These are phyloP conservation scores for Globisporangium cederbergense DNA, from an alignment of 352 stramenopile genomes.

Conservation along the genomic window DNA sequence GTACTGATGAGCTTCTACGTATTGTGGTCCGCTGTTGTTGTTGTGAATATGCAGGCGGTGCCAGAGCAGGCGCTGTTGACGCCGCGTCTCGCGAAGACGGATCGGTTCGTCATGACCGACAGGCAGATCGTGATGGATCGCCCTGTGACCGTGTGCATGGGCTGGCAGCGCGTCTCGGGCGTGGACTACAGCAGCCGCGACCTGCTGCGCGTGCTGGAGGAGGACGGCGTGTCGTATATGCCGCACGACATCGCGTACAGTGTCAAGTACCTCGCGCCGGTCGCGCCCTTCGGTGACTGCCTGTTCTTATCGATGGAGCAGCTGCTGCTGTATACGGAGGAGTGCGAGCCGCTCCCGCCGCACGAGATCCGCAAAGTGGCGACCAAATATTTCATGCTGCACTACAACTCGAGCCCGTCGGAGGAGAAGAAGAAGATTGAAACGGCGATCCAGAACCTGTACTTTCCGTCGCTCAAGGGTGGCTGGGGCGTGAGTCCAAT, in stretches of 20 bases:
- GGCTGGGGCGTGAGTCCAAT: conserved; percentile 83
- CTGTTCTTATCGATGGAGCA: conserved; percentile 88
- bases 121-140: conserved; percentile 65
- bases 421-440: conserved; percentile 78
- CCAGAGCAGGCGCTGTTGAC: conserved; percentile 64
- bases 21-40: background rate
- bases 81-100: conserved; percentile 41
- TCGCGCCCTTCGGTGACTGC: conserved; percentile 81
- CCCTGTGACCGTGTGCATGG: conserved; percentile 82
- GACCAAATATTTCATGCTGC: conserved; percentile 71
- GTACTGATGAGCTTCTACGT: background rate
- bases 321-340: conserved; percentile 79
- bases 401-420: conserved; percentile 54
- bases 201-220: conserved; percentile 70
- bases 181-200: conserved; percentile 74
- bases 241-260: conserved; percentile 86
- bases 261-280: conserved; percentile 84
- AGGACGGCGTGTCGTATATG: conserved; percentile 83
- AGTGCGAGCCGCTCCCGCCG: conserved; percentile 69
- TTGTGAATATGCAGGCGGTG: conserved; percentile 28
- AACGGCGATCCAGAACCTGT: conserved; percentile 82
- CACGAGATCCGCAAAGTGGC: conserved; percentile 69
- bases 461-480: conserved; percentile 77
- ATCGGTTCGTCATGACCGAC: conserved; percentile 53
- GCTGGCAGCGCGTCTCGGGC: conserved; percentile 76